Base-by-base conservation (phyloP, 2,329 filamentous ascomycete genomes). In the Clonostachys byssicola region DNA sequence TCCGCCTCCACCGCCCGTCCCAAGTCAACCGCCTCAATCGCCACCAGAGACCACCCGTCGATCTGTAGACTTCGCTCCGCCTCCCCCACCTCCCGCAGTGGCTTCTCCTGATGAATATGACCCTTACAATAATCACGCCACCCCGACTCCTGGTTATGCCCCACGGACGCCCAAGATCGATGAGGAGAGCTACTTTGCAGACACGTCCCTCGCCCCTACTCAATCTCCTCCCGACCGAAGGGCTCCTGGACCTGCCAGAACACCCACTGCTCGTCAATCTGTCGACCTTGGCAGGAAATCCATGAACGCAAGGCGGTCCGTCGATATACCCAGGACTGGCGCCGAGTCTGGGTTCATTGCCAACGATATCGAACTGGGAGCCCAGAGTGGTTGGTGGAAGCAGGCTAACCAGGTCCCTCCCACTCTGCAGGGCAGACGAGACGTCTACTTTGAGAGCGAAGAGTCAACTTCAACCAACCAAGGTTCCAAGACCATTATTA, bases 261-360 rank as follows among this genome's bases (percentile, higher is more conserved):
- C 54, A 17, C 49, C 48, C n/a, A 53, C 59, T 16, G 57, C 53
- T n/a, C 58, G 64, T 23, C 58, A 61, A 43, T 70, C 67, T 5
- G 48, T 67, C 30, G 67, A 70, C 43, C 57, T 62, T 52, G 64
- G 52, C 56, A 67, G 57, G 62, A 68, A 58, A 56, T 65, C 53
- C 46, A 67, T 75, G 12, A 61, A 63, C n/a, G 65, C 59, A 13
- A 69, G 78, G 42, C 67, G 79, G 38, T 96, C 91, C 4, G 81
- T 88, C 66, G 94, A 99, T 54, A 73, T 88, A 47, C 67, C 78
- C 38, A 82, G 92, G 42, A 85, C 89, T 17, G 86, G 85, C 6
- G 78, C 84, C 63, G 89, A 92, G 54, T 83, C 86, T 41, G 89
- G 90, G 2, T 95, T 85, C 60, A 92, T 97, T 52, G 94, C 94